Evolutionary conservation across 148 eudicot genomes (phyloP).

Genomic region (Vaccinium macrocarpon): DNA sequence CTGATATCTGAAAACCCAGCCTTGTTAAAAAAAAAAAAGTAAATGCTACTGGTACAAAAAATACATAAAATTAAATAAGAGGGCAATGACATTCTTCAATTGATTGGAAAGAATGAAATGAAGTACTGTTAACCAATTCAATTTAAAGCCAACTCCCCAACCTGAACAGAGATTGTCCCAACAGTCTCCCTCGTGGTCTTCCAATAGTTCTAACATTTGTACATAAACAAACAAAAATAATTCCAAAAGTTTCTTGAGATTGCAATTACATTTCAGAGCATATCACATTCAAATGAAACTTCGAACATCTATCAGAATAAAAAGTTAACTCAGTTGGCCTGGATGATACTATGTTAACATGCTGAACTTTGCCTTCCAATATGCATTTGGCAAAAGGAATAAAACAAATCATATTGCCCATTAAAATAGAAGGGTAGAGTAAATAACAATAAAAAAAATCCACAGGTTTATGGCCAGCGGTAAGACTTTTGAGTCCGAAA

Average conservation of each 20-base stretch:
- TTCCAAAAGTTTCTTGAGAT: background rate
- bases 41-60: background rate
- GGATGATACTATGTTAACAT: background rate
- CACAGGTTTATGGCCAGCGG: background rate
- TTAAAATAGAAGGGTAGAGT: background rate
- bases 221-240: background rate
- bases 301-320: background rate
- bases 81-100: background rate
- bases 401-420: background rate
- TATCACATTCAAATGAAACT: background rate
- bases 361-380: background rate
- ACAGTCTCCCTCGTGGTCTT: background rate
- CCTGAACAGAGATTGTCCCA: background rate
- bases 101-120: background rate
- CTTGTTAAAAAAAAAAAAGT: background rate
- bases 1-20: slow-evolving; percentile 67
- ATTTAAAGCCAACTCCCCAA: background rate
- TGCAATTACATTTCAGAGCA: background rate
- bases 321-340: background rate
- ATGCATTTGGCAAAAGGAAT: background rate
- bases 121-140: background rate
- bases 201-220: background rate
- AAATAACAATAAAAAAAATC: background rate
- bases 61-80: background rate
- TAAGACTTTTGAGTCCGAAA: background rate